Conservation (phyloP, 192 early-diverging fungal species). For the Linnemannia elongata region DNA sequence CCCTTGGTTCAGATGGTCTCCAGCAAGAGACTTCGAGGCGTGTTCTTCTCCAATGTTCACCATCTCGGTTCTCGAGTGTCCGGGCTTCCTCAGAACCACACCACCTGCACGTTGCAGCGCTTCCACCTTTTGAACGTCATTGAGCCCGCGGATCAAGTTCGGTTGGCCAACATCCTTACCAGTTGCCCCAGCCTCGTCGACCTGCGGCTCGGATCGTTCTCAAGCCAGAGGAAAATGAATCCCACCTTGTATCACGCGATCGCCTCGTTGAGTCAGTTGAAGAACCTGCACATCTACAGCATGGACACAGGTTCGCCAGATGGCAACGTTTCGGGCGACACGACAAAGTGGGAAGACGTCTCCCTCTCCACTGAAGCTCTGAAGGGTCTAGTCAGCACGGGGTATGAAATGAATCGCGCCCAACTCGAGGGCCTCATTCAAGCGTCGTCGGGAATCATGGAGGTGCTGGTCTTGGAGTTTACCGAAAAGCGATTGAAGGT, state of each 20-base stretch:
- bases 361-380: background rate
- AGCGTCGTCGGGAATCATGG: background rate
- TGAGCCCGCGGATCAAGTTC: background rate
- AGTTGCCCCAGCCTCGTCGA: background rate
- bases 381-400: background rate
- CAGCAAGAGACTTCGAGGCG: background rate
- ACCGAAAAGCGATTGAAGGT: background rate
- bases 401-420: background rate
- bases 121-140: conserved; percentile 7
- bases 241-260: background rate
- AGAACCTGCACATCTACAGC: background rate
- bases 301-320: background rate
- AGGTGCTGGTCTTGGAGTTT: background rate
- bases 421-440: background rate
- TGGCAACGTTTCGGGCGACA: background rate
- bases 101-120: background rate
- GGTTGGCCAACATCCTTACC: background rate
- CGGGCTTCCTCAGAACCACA: background rate
- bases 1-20: background rate
- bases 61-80: background rate
- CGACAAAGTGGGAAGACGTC: background rate
- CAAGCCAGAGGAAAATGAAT: background rate
- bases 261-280: background rate
- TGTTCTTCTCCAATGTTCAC: background rate
- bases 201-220: background rate